phyloP scores from a whole-genome alignment of 2,329 filamentous ascomycete genomes.

The Colletotrichum sp. region DNA sequence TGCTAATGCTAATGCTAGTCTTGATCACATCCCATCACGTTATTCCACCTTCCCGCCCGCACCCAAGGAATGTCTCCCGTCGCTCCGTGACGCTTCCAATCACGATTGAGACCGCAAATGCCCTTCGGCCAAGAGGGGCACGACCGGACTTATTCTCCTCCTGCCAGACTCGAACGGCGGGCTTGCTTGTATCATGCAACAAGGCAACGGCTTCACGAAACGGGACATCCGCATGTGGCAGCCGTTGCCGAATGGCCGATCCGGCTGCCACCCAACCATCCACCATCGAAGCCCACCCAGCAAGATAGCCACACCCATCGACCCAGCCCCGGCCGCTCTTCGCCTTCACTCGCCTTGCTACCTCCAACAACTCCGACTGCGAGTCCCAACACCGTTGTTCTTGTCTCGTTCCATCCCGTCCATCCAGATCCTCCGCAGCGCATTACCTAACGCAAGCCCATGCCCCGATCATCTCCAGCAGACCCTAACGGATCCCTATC shows the following conservation, averaged over 20 bases:
- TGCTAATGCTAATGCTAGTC: not conserved
- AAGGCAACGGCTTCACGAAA: not conserved
- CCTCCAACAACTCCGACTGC: not conserved
- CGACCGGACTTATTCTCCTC: not conserved
- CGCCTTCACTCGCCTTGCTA: not conserved
- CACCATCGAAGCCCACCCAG: not conserved
- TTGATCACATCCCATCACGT: not conserved
- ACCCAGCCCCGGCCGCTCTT: not conserved
- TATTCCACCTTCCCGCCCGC: conserved; percentile 7
- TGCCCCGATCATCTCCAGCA: not conserved
- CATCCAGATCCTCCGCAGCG: not conserved
- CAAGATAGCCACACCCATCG: not conserved
- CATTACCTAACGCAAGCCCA: not conserved
- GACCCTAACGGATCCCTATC: not conserved
- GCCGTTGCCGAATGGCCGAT: conserved; percentile 16
- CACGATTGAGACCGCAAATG: not conserved
- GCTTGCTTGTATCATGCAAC: not conserved
- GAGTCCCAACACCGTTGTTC: not conserved
- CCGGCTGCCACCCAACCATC: conserved; percentile 5
- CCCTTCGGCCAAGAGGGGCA: not conserved
- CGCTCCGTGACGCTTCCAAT: not conserved
- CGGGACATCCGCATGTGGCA: not conserved
- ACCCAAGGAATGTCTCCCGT: conserved; percentile 9
- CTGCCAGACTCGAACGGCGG: not conserved
- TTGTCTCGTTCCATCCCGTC: not conserved